Conservation (phyloP, 805 yeast genomes). For the Spathaspora gorwiae region DNA sequence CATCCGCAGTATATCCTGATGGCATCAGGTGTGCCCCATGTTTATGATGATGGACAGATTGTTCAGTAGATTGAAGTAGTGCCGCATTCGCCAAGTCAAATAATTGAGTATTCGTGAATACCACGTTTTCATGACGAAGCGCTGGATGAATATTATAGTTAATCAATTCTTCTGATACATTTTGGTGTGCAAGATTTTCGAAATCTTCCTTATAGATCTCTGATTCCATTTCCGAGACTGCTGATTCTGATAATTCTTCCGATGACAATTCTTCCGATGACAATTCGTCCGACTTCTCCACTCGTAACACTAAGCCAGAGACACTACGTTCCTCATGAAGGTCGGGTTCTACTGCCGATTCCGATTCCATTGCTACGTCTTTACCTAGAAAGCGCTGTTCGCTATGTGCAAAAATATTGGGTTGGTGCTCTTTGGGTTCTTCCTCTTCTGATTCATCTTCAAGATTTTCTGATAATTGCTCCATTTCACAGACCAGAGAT, state of each 20-base stretch:
- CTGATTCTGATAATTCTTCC: background rate
- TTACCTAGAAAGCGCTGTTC: background rate
- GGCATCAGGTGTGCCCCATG: slow-evolving; percentile 14
- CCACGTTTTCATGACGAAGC: background rate
- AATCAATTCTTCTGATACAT: background rate
- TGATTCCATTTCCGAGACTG: slow-evolving; percentile 4
- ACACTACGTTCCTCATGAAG: slow-evolving; percentile 2
- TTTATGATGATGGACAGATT: background rate
- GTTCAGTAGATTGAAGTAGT: slow-evolving; percentile 3
- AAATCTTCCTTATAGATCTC: slow-evolving; percentile 1
- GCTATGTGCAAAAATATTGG: no score
- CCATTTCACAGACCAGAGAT: no score
- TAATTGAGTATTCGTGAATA: slow-evolving; percentile 6
- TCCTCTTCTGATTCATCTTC: slow-evolving; percentile 6
- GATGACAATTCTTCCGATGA: background rate
- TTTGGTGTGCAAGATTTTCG: background rate
- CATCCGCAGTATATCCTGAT: slow-evolving; percentile 21
- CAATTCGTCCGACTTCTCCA: background rate
- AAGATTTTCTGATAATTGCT: background rate
- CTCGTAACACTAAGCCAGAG: background rate
- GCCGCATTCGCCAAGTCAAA: slow-evolving; percentile 14
- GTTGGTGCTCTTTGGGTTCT: background rate
- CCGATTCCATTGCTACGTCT: slow-evolving; percentile 7
- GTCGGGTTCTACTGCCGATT: slow-evolving; percentile 2
- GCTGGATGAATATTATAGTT: background rate